Base-by-base conservation (phyloP, 441 rosid species). In the Raphanus hybrid region DNA sequence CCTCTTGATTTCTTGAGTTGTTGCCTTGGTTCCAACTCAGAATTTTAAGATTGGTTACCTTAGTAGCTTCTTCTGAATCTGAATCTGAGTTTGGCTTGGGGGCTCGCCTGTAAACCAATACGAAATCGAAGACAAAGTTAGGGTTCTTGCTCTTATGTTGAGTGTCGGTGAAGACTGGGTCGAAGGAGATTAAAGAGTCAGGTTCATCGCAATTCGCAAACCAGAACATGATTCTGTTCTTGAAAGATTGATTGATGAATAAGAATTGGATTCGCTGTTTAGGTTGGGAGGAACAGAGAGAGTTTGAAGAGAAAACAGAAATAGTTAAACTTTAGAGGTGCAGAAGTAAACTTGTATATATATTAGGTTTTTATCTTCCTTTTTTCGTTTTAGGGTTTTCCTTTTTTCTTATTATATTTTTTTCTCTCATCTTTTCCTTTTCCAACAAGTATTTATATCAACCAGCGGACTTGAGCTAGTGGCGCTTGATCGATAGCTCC, bases 71-170 rank as follows among this genome's bases (percentile, higher is more conserved):
- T 8, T 37, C 34, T 10, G 64, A 23, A 3, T 63, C 9, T 39
- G 52, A 6, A 12, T 76, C 34, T 15, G 50, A 68, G 1, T 61
- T 4, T 8, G 26, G 12, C 7, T 57, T 58, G 18, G 59, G 48
- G 5, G 45, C 23, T 43, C 3, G 20, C 20, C 29, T 66, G 66
- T 55, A 74, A 8, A 11, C 2, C 7, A 66, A 27, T 0, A 66
- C 18, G 14, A 74, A 57, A 10, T 66, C 59, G 32, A 74, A 58
- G 32, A 55, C 1, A 10, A 74, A 14, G 3, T 9, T 73, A 9
- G 11, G 39, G 3, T 48, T 52, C 10, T 43, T 64, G 7, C n/a
- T 39, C 5, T 2, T 16, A 3, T n/a, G 37, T 32, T 62, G n/a
- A 2, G 32, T 12, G 11, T 27, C 34, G 7, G 6, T 45, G 48